Percentiles rank a stretch among this genome's conserved stretches.
Evolutionary conservation across 352 stramenopile species (phyloP).

Genomic region (Phytophthora vignae): DNA sequence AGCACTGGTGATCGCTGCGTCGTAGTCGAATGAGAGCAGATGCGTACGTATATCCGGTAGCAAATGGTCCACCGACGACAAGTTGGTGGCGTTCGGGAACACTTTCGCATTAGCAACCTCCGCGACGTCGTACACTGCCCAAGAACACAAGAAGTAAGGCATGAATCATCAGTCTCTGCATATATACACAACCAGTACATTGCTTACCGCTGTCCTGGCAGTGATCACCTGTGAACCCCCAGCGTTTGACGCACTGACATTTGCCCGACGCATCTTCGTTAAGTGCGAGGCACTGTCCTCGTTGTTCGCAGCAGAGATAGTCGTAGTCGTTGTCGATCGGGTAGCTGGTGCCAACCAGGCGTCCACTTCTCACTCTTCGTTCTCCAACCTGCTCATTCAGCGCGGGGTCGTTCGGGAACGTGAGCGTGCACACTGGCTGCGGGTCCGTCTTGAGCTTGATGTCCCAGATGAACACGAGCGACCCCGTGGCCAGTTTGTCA

Average conservation of each 20-base stretch:
- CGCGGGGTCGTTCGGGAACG: constrained; percentile 71
- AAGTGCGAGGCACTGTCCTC: constrained; percentile 47
- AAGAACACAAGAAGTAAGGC: not conserved
- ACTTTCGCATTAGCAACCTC: constrained; percentile 47
- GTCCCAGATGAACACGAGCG: constrained; percentile 77
- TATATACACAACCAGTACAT: not conserved
- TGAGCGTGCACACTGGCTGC: constrained; percentile 45
- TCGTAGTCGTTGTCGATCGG: constrained; percentile 82
- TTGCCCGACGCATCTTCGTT: constrained; percentile 72
- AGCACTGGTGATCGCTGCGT: constrained; percentile 31
- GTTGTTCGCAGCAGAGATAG: constrained; percentile 71
- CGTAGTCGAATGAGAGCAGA: constrained; percentile 54
- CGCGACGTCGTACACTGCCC: constrained; percentile 70
- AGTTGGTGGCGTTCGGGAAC: constrained; percentile 49
- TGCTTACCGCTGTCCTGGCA: constrained; percentile 69
- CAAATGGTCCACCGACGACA: constrained; percentile 39
- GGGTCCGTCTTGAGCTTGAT: constrained; percentile 65
- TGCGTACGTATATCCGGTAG: constrained; percentile 62
- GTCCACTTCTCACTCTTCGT: constrained; percentile 66
- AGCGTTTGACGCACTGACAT: constrained; percentile 71
- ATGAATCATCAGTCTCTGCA: not conserved
- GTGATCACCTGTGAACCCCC: constrained; percentile 73
- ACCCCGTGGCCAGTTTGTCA: constrained; percentile 54
- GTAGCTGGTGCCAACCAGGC: constrained; percentile 66
- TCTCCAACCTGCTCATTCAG: constrained; percentile 67